Evolutionary conservation across 306 rosid species (phyloP), one percentile per base, ranked within the genome.

Genomic region (Dryas octopetala): DNA sequence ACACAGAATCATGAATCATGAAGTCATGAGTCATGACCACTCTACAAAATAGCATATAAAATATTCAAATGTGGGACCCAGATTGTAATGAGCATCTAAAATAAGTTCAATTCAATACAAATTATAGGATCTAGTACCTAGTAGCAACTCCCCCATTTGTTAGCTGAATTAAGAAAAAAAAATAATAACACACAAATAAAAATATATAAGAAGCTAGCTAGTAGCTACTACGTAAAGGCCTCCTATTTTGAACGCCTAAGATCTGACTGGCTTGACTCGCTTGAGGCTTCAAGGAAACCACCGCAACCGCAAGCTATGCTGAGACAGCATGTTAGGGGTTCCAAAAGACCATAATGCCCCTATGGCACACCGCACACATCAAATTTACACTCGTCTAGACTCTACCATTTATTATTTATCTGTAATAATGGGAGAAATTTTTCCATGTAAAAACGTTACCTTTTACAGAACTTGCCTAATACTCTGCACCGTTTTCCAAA

Each of bases 11-110:
- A 32, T 32, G 38, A 32, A 0, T 23, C 23, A 23, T 23, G 23
- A 32, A 32, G 0, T 32, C 38, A 32, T 32, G 38, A 32, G 23
- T 23, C 23, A 23, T 23, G 23, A n/a, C 60, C 60, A 54, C n/a
- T 9, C 60, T n/a, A 55, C 61, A 55, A 55, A 6, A 55, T 55
- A 7, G 23, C 1, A 3, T 2, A 26, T 6, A 17, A n/a, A 55
- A 16, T 17, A 16, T 55, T 55, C 61, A 55, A n/a, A 55, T 55
- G 61, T 17, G 61, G 61, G 61, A 55, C 61, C 61, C 61, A 55
- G 28, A 7, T 55, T 55, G 61, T 32, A 32, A 32, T 52, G 57
- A 52, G 8, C 5, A 52, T 52, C 57, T 15, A 55, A 17, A 55
- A 10, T 5, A 55, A 55, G 2, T 11, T 1, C 1, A 55, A n/a